Evolutionary conservation across 2,329 filamentous ascomycete species (phyloP).

Genomic region (Claviceps quebecensis): DNA sequence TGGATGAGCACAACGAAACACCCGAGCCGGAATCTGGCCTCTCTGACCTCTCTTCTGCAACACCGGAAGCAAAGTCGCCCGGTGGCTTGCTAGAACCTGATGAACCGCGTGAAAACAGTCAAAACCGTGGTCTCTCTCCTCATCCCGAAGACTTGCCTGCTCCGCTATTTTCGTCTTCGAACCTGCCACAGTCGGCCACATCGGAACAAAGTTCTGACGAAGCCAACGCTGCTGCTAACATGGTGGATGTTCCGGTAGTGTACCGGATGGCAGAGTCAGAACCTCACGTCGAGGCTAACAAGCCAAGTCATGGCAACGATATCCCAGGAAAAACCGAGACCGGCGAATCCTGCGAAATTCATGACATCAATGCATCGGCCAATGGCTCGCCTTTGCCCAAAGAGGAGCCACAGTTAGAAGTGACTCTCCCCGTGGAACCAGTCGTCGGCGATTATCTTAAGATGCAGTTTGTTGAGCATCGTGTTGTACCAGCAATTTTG

Average conservation of each 20-base stretch:
- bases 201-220: background rate
- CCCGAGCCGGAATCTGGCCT: background rate
- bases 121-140: slow-evolving; percentile 27
- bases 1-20: background rate
- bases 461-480: slow-evolving; percentile 89
- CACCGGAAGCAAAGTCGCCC: slow-evolving; percentile 9
- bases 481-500: slow-evolving; percentile 88
- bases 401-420: slow-evolving; percentile 8
- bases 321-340: too few relatives aligned
- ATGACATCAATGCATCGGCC: background rate
- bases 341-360: too few relatives aligned
- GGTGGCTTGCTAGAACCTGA: slow-evolving; percentile 4
- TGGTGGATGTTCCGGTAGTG: slow-evolving; percentile 3
- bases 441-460: slow-evolving; percentile 93
- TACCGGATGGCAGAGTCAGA: background rate
- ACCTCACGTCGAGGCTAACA: background rate
- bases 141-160: slow-evolving; percentile 55
- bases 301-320: too few relatives aligned
- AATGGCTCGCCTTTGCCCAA: slow-evolving; percentile 2
- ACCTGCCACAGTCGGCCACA: background rate
- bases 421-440: slow-evolving; percentile 30
- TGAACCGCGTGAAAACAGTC: slow-evolving; percentile 6
- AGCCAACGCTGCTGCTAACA: background rate
- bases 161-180: slow-evolving; percentile 33
- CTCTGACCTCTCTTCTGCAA: background rate